Evolutionary conservation across 2,329 filamentous ascomycete genomes (phyloP).

Genomic region (Beauveria asiatica): DNA sequence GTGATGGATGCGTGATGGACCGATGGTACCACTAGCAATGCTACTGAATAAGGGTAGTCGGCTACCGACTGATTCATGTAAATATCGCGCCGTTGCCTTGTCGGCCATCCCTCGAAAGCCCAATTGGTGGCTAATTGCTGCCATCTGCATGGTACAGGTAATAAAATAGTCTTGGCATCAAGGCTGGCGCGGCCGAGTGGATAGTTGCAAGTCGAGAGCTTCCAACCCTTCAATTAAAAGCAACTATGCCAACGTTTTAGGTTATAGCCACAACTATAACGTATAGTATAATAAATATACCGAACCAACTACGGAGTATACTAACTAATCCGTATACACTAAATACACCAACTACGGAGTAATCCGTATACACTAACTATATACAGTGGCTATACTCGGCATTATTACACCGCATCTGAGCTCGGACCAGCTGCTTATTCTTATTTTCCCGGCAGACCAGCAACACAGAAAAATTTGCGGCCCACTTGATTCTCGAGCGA

Average conservation of each 20-base stretch:
- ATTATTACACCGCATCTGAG: neutral
- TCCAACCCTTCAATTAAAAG: no score
- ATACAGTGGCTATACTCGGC: no score
- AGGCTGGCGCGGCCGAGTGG: neutral
- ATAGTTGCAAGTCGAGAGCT: neutral
- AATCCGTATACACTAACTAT: no score
- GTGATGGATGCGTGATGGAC: no score
- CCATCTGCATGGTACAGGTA: neutral
- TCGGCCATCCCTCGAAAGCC: neutral
- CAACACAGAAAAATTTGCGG: constrained; percentile 8
- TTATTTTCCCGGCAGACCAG: constrained; percentile 6
- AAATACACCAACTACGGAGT: no score
- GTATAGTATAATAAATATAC: no score
- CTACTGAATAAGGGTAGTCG: no score
- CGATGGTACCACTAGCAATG: neutral
- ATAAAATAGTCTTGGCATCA: neutral
- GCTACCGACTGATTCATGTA: no score
- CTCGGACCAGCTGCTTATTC: neutral
- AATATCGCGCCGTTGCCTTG: neutral
- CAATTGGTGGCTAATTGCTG: neutral
- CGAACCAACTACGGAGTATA: no score
- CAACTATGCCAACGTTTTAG: neutral
- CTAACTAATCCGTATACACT: no score
- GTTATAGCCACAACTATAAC: neutral
- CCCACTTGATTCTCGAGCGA: constrained; percentile 12